These are phyloP conservation scores for Phaeomoniella chlamydospora DNA, from an alignment of 2,329 filamentous ascomycete species.

Conservation along the genomic window DNA sequence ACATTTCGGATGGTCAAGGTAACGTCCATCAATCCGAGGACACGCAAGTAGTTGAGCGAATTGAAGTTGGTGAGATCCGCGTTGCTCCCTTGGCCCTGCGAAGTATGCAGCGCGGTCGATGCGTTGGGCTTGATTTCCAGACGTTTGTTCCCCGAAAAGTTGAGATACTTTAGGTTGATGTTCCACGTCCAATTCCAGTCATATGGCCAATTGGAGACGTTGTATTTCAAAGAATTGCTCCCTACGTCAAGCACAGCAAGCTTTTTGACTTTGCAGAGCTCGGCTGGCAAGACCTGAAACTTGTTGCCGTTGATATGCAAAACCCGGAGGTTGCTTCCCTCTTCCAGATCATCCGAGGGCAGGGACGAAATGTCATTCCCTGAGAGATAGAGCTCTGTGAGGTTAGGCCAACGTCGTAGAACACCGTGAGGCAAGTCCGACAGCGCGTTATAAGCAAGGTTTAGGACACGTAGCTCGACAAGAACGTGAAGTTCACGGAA, in stretches of 20 bases:
- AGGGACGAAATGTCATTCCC: constrained; percentile 87
- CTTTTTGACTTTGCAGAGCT: constrained; percentile 86
- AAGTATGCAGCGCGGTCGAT: constrained; percentile 39
- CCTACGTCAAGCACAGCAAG: constrained; percentile 86
- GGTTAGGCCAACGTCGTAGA: constrained; percentile 75
- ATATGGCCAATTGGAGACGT: constrained; percentile 96
- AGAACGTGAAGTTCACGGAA: constrained; percentile 82
- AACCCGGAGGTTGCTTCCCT: constrained; percentile 72
- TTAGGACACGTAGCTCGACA: constrained; percentile 72
- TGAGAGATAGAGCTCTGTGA: constrained; percentile 85
- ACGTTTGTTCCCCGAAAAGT: constrained; percentile 91
- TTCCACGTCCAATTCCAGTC: constrained; percentile 99
- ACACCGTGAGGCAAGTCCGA: constrained; percentile 83
- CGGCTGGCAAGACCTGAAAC: constrained; percentile 89
- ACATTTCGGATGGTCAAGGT: constrained; percentile 87
- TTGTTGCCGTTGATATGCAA: constrained; percentile 96
- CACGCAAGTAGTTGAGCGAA: constrained; percentile 65
- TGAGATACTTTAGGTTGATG: constrained; percentile 83
- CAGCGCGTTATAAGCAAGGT: constrained; percentile 87
- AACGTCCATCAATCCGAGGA: constrained; percentile 94
- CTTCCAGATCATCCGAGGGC: constrained; percentile 86
- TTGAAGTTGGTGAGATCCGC: constrained; percentile 81
- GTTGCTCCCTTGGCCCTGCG: constrained; percentile 35
- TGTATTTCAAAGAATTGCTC: constrained; percentile 93
- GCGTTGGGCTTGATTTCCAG: constrained; percentile 62